phyloP scores from a whole-genome alignment of 176 grass and related monocot genomes.

The Hsuehochloa calcarea region DNA sequence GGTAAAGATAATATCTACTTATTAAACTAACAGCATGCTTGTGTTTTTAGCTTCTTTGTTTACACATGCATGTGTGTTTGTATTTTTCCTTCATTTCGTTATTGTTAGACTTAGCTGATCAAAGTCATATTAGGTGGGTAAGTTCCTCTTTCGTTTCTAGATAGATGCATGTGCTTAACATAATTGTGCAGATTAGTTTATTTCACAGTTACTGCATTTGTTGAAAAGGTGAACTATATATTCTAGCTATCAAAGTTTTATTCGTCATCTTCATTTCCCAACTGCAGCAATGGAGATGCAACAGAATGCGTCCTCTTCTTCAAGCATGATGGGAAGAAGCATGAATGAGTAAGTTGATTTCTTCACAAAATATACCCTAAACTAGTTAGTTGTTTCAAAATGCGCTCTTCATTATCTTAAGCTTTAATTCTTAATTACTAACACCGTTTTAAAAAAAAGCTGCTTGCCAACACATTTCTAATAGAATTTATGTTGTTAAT shows the following conservation, averaged over 20 bases:
- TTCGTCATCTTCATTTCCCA: slow-evolving; percentile 1
- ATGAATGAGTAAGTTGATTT: slow-evolving; percentile 78
- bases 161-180: background rate
- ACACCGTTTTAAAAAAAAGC: no score
- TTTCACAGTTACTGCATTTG: background rate
- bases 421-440: background rate
- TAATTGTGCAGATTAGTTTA: background rate
- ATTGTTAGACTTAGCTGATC: background rate
- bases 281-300: slow-evolving; percentile 61
- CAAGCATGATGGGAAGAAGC: slow-evolving; percentile 67
- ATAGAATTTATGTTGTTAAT: background rate
- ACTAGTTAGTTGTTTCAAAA: background rate
- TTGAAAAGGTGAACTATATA: background rate
- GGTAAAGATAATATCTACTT: slow-evolving; percentile 37
- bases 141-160: background rate
- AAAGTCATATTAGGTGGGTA: background rate
- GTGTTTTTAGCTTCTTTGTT: background rate
- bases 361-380: background rate
- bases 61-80: background rate
- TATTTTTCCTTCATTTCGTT: background rate
- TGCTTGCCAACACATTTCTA: background rate
- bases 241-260: background rate
- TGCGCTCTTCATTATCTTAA: background rate
- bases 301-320: slow-evolving; percentile 76
- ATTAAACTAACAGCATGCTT: background rate